These are phyloP conservation scores for Aspergillus sp. DNA, from an alignment of 2,329 filamentous ascomycete genomes.

Conservation along the genomic window DNA sequence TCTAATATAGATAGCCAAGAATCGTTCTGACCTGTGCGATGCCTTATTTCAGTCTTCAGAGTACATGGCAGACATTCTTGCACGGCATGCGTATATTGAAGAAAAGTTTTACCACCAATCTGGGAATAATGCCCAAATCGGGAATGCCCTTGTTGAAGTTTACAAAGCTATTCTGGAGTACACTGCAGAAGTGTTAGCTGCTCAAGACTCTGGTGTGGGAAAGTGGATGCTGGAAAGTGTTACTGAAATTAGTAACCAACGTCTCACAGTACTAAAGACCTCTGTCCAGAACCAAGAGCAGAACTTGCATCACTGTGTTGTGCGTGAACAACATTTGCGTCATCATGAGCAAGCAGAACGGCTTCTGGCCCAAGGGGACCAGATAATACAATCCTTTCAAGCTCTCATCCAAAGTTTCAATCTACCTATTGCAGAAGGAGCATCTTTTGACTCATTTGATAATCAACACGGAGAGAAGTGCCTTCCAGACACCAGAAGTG, in stretches of 20 bases:
- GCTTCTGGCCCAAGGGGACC: constrained; percentile 5
- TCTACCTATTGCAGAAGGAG: constrained; percentile 9
- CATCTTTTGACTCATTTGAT: constrained; percentile 14
- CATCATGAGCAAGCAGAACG: constrained; percentile 3
- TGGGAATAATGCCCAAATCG: background rate
- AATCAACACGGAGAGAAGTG: constrained; percentile 16
- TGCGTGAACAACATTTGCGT: constrained; percentile 6
- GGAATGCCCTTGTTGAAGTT: constrained; percentile 3
- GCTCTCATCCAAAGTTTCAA: background rate
- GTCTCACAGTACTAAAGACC: constrained; percentile 5
- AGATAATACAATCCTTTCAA: background rate
- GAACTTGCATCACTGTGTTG: constrained; percentile 5
- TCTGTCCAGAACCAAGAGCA: constrained; percentile 9
- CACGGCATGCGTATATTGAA: constrained; percentile 9
- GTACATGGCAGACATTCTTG: constrained; percentile 8
- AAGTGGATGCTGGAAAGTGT: constrained; percentile 7
- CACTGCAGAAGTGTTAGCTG: constrained; percentile 2
- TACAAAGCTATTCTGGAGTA: constrained; percentile 11
- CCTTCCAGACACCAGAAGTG: constrained; percentile 17
- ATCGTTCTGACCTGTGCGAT: constrained; percentile 4
- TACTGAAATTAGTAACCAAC: constrained; percentile 6
- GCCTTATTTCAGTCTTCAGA: constrained; percentile 11
- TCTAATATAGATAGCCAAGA: constrained; percentile 10
- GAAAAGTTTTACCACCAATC: constrained; percentile 5
- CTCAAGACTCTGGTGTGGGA: constrained; percentile 1